Conservation (phyloP, 148 eudicot species). For the Diospyros lotus region DNA sequence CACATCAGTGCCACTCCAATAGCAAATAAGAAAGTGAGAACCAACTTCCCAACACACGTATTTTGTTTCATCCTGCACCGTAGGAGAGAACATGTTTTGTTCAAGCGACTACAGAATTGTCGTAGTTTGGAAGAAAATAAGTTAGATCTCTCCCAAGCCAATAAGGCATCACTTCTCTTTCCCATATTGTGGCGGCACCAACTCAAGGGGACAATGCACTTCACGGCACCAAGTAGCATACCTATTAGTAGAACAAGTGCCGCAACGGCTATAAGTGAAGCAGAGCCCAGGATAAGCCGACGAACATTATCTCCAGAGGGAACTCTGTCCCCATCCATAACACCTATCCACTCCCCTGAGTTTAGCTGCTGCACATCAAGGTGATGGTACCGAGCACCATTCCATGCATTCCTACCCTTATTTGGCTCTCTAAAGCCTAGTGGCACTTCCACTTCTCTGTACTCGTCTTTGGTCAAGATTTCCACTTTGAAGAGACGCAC, state of each 20-base stretch:
- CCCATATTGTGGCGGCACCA: conserved; percentile 78
- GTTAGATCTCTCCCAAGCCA: conserved; percentile 60
- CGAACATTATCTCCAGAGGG: conserved; percentile 69
- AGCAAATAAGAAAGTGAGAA: conserved; percentile 41
- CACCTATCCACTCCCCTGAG: conserved; percentile 75
- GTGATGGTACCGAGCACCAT: conserved; percentile 83
- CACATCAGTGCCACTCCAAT: conserved; percentile 55
- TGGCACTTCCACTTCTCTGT: conserved; percentile 71
- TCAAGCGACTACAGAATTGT: conserved; percentile 59
- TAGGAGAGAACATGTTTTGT: conserved; percentile 45
- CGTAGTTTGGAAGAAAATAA: conserved; percentile 49
- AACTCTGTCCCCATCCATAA: conserved; percentile 88
- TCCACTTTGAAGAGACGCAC: conserved; percentile 66
- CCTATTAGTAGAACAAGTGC: conserved; percentile 56
- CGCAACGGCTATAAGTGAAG: conserved; percentile 45
- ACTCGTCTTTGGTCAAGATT: conserved; percentile 58
- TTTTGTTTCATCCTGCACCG: conserved; percentile 65
- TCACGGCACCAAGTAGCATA: conserved; percentile 65
- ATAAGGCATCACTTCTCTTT: conserved; percentile 70
- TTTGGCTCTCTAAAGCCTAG: conserved; percentile 48
- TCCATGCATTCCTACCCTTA: conserved; percentile 85
- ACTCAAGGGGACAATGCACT: conserved; percentile 68
- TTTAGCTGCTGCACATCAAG: conserved; percentile 76
- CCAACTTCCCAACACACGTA: conserved; percentile 43
- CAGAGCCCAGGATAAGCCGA: conserved; percentile 57